These are phyloP conservation scores for Lycium ferocissimum DNA, from an alignment of 257 asterid species.

Conservation along the genomic window DNA sequence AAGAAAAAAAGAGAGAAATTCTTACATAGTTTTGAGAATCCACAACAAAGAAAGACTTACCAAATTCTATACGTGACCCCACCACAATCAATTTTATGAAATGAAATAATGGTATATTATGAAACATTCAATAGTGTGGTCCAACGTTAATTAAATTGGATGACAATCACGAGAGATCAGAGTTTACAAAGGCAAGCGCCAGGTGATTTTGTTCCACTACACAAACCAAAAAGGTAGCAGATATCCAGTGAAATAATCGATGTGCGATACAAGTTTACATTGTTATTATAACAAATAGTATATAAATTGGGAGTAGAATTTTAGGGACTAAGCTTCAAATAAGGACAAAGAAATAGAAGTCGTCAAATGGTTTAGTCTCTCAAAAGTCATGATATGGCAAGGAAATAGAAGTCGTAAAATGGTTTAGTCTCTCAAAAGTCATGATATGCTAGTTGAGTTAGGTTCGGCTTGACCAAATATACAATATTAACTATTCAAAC, in stretches of 20 bases:
- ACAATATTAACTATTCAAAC: not conserved
- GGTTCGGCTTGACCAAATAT: slow-evolving; percentile 49
- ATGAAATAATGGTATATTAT: slow-evolving; percentile 7
- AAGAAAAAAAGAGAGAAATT: not conserved
- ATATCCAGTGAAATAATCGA: not conserved
- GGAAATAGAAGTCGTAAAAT: no score
- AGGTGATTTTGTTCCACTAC: not conserved
- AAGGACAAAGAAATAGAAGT: not conserved
- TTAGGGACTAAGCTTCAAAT: not conserved
- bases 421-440: slow-evolving; percentile 36
- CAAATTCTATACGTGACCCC: not conserved
- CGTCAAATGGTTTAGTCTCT: no score
- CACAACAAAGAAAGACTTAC: not conserved
- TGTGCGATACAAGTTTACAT: rapidly evolving
- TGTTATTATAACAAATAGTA: not conserved
- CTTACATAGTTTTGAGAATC: slow-evolving; percentile 2
- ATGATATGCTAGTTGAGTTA: slow-evolving; percentile 43
- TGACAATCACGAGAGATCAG: not conserved
- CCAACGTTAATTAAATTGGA: not conserved
- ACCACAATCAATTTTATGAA: slow-evolving; percentile 3
- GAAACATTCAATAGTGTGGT: not conserved
- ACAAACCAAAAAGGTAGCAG: not conserved
- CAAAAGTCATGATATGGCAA: no score
- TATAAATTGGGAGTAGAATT: not conserved
- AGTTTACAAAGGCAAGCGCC: not conserved